These are phyloP conservation scores for Zalaria obscura DNA, from an alignment of 2,329 filamentous ascomycete genomes.

Conservation along the genomic window DNA sequence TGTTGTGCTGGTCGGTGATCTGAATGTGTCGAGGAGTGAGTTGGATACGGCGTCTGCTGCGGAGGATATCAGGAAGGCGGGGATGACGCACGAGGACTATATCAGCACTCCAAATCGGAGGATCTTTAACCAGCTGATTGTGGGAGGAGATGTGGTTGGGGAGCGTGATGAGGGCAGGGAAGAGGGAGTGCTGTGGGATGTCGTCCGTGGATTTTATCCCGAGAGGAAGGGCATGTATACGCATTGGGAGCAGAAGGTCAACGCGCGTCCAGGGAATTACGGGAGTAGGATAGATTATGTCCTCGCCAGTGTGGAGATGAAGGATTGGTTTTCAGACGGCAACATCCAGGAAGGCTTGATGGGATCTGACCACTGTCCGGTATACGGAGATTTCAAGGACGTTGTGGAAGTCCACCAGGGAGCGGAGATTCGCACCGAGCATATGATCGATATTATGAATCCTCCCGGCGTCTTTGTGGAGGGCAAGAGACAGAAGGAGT, in stretches of 20 bases:
- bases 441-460: constrained; percentile 65
- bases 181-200: constrained; percentile 62
- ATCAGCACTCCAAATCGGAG: constrained; percentile 57
- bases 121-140: constrained; percentile 74
- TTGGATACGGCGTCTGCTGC: constrained; percentile 64
- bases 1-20: constrained; percentile 73
- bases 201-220: constrained; percentile 70
- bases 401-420: constrained; percentile 36
- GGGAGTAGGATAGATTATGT: constrained; percentile 91
- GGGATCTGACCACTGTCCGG: constrained; percentile 86
- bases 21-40: constrained; percentile 61
- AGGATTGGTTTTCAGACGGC: constrained; percentile 62
- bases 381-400: constrained; percentile 63
- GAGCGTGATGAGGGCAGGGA: constrained; percentile 56
- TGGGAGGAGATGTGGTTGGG: constrained; percentile 54
- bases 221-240: constrained; percentile 83
- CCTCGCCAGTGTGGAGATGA: constrained; percentile 66
- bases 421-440: constrained; percentile 21
- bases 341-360: constrained; percentile 89
- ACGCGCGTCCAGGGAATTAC: constrained; percentile 89
- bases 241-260: constrained; percentile 90
- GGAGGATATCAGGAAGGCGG: constrained; percentile 58
- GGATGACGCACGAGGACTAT: constrained; percentile 55
- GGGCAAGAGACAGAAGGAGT: constrained; percentile 52
- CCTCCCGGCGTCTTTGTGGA: constrained; percentile 54